Evolutionary conservation across 805 yeast species (phyloP), one percentile per base, ranked within the genome.

Genomic region (Isabelozyma pseudorhagii): DNA sequence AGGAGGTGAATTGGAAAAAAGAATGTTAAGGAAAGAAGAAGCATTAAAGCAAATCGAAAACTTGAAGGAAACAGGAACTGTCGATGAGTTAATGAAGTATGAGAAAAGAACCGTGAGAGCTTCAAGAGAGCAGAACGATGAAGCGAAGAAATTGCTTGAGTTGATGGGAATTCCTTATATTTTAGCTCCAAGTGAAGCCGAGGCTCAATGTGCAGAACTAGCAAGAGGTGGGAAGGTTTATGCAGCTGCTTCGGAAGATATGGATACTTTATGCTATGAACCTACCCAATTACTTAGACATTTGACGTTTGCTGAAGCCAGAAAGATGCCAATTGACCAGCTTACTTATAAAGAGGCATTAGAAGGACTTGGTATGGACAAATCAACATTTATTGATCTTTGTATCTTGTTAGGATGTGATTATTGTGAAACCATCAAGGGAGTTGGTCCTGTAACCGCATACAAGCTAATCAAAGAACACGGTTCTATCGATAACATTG

Each of bases 181-280:
- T 5, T 84, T 83, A 48, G 98, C 99, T 0, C 99, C 99, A 1
- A 86, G 97, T 64, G 99, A 94, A 68, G 99, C 99, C 1, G 99
- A 94, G 66, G 97, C 99, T 0, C 98, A 94, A 61, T 94, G 99
- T 74, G 98, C 99, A 0, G 94, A 84, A 54, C 71, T 94, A 44
- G 97, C 97, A 3, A 81, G 83, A 50, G 81, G 83, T 10, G 97
- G 97, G 1, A 91, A 90, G 62, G 98, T 93, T 0, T 94, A 85
- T 64, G 99, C 96, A 8, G 97, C 98, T 3, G 99, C 97, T 1
- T 87, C 96, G 5, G 99, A 94, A 66, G 99, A 94, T 81, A 94
- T 94, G 99, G 99, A 94, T 69, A 94, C 99, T 1, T 67, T 94
- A 49, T 94, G 98, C 62, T 94, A 93, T 64, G 85, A 83, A 49